Conservation (phyloP, 2,329 filamentous ascomycete species). For the Botrytis tulipae region DNA sequence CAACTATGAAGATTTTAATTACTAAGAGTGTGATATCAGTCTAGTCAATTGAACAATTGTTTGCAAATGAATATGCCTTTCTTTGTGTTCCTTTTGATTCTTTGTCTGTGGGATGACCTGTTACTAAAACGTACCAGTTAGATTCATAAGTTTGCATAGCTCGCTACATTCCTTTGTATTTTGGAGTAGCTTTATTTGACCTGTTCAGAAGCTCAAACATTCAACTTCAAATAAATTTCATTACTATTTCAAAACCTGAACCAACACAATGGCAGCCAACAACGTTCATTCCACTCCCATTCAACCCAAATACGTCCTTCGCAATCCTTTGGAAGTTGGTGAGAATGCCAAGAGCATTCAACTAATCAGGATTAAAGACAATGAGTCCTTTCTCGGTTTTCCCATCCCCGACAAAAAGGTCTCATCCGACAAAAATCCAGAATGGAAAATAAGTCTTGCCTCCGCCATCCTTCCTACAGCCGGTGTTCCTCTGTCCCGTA, state of each 20-base stretch:
- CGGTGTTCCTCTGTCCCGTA: conserved; percentile 28
- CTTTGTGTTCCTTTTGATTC: neutral
- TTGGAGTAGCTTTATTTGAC: neutral
- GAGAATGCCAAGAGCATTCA: conserved; percentile 26
- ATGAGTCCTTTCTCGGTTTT: conserved; percentile 30
- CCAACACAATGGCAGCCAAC: conserved; percentile 10
- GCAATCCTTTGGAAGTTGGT: conserved; percentile 25
- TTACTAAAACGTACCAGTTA: conserved; percentile 1
- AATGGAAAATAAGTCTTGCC: conserved; percentile 26
- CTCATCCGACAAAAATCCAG: conserved; percentile 19
- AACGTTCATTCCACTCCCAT: conserved; percentile 11
- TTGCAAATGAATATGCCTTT: neutral
- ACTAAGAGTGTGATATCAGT: conserved; percentile 24
- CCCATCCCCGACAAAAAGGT: conserved; percentile 25
- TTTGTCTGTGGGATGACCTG: neutral
- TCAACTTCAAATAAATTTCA: neutral
- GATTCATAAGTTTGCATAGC: neutral
- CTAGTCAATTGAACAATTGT: conserved; percentile 7
- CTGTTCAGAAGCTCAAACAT: neutral
- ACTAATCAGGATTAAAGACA: conserved; percentile 31
- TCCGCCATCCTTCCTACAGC: conserved; percentile 30
- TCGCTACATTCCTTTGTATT: conserved; percentile 16
- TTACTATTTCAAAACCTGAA: neutral
- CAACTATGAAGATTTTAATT: conserved; percentile 51
- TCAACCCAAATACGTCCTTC: conserved; percentile 27